These are phyloP conservation scores for Quillaja saponaria DNA, from an alignment of 306 rosid genomes.

Conservation along the genomic window DNA sequence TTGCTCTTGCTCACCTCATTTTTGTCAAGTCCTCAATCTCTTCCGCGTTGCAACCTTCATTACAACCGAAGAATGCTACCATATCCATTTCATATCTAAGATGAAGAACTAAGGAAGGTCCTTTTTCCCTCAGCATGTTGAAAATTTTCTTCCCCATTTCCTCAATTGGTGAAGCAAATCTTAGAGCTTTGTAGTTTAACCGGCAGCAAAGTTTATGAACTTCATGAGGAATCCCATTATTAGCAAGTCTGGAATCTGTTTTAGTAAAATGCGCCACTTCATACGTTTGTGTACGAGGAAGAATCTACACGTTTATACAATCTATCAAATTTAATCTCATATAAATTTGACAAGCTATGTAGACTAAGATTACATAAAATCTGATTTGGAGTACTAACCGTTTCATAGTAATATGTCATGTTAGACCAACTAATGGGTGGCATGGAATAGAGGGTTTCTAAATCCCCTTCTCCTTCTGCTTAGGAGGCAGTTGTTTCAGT, in stretches of 20 bases:
- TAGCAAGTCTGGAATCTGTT: conserved; percentile 77
- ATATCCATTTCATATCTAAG: conserved; percentile 93
- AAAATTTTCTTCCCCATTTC: conserved; percentile 58
- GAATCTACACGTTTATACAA: conserved; percentile 44
- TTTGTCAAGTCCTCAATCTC: conserved; percentile 61
- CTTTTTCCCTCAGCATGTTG: conserved; percentile 57
- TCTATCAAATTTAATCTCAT: neutral
- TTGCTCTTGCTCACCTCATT: conserved; percentile 85
- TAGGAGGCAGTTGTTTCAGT: conserved; percentile 58
- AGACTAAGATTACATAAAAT: neutral
- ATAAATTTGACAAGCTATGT: neutral
- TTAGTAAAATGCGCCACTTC: conserved; percentile 67
- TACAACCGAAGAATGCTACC: conserved; percentile 85
- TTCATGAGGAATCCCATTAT: conserved; percentile 63
- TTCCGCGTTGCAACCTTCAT: conserved; percentile 55
- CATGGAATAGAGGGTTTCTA: conserved; percentile 50
- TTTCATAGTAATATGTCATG: conserved; percentile 61
- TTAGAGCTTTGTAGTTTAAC: conserved; percentile 63
- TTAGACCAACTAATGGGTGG: conserved; percentile 88
- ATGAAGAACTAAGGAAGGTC: conserved; percentile 75
- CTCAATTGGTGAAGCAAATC: conserved; percentile 60
- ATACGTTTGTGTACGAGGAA: conserved; percentile 55
- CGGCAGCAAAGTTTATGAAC: conserved; percentile 70
- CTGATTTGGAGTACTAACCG: conserved; percentile 37
- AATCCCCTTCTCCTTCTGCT: conserved; percentile 47